Conservation (phyloP, 2,329 filamentous ascomycete species). For the Clonostachys solani region DNA sequence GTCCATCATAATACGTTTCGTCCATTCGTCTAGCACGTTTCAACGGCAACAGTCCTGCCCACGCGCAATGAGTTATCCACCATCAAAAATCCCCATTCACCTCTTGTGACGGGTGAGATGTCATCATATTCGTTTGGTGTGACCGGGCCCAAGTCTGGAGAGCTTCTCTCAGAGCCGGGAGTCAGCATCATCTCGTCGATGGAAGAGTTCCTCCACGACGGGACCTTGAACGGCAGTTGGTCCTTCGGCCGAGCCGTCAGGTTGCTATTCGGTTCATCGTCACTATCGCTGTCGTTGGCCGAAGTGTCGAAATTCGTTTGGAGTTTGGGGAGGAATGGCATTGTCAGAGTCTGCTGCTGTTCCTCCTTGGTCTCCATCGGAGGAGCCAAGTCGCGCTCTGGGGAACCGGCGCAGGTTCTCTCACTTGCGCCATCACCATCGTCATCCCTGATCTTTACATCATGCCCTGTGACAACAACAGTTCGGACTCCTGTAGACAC, state of each 20-base stretch:
- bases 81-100: conserved; percentile 61
- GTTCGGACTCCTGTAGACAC: background rate
- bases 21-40: conserved; percentile 35
- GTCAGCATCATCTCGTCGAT: conserved; percentile 39
- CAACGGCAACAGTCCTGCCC: conserved; percentile 43
- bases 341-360: conserved; percentile 13
- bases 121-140: conserved; percentile 59
- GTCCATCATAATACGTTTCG: too few relatives aligned
- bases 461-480: background rate
- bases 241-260: conserved; percentile 30
- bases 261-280: conserved; percentile 14
- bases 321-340: conserved; percentile 22
- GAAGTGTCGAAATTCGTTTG: conserved; percentile 32
- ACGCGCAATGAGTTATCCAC: conserved; percentile 37
- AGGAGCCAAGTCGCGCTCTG: too few relatives aligned
- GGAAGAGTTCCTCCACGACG: conserved; percentile 23
- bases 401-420: too few relatives aligned
- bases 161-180: conserved; percentile 5
- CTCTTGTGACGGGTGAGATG: conserved; percentile 56
- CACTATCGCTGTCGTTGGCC: conserved; percentile 20
- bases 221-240: conserved; percentile 15
- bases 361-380: conserved; percentile 9
- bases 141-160: conserved; percentile 34
- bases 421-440: conserved; percentile 7
- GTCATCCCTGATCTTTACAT: conserved; percentile 8